Conservation (phyloP, 2,329 filamentous ascomycete species). For the Arthrobotrys iridis region DNA sequence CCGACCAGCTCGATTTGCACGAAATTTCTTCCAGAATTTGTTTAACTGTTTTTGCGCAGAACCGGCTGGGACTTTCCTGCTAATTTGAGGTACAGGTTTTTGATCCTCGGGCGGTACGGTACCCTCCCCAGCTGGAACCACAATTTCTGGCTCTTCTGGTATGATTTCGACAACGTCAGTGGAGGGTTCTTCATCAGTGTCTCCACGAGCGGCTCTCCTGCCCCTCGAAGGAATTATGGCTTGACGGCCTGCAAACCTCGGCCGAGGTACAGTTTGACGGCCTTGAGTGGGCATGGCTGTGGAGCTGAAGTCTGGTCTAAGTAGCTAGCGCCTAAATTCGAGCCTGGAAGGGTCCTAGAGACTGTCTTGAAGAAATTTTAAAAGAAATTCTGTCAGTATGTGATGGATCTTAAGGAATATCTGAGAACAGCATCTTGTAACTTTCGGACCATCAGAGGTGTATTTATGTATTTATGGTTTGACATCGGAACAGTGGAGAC, state of each 20-base stretch:
- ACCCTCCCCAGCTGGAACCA: background rate
- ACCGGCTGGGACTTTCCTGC: constrained; percentile 21
- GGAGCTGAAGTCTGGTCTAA: too few species aligned
- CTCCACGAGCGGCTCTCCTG: background rate
- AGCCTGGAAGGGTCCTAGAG: too few species aligned
- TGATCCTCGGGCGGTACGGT: background rate
- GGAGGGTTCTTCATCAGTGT: constrained; percentile 1
- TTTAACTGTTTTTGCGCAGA: constrained; percentile 46
- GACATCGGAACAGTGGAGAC: too few species aligned
- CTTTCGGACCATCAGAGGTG: background rate
- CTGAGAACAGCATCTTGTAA: too few species aligned
- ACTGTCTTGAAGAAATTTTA: too few species aligned
- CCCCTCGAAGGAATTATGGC: background rate
- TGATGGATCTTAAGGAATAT: too few species aligned
- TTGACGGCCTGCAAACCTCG: background rate
- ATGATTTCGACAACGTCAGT: background rate
- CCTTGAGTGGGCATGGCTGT: too few species aligned
- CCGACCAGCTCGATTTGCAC: constrained; percentile 28
- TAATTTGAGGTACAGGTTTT: constrained; percentile 32
- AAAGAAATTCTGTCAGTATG: too few species aligned
- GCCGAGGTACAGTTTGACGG: background rate
- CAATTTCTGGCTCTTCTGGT: constrained; percentile 1
- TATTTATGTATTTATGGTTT: background rate
- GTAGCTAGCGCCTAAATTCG: too few species aligned
- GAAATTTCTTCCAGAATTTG: constrained; percentile 47